Conservation (phyloP, 2,329 filamentous ascomycete genomes). For the Xylariaceae sp. region DNA sequence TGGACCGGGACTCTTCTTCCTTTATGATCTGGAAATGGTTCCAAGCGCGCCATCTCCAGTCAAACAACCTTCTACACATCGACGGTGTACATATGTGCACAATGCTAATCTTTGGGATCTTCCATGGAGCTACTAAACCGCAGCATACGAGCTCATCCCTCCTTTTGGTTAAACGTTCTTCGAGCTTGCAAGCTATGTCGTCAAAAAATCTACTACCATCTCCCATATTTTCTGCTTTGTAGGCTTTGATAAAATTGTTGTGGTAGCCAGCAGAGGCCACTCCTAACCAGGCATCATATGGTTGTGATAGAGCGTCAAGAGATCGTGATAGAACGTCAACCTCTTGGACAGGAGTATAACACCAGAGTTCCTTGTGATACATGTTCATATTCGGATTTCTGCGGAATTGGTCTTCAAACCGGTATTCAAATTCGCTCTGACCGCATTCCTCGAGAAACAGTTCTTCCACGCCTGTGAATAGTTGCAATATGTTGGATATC, state of each 20-base stretch:
- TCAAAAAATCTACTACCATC: slow-evolving; percentile 14
- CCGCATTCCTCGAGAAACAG: slow-evolving; percentile 14
- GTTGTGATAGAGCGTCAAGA: background rate
- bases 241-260: background rate
- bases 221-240: slow-evolving; percentile 13
- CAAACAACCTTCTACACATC: slow-evolving; percentile 3
- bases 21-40: background rate
- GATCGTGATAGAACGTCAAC: background rate
- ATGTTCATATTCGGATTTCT: background rate
- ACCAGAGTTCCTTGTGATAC: slow-evolving; percentile 6
- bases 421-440: background rate
- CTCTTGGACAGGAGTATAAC: slow-evolving; percentile 6
- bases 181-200: slow-evolving; percentile 4
- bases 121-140: slow-evolving; percentile 1
- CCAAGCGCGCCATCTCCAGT: slow-evolving; percentile 13
- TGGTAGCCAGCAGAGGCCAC: slow-evolving; percentile 6
- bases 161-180: background rate
- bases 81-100: slow-evolving; percentile 14
- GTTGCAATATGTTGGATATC: slow-evolving; percentile 9
- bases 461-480: slow-evolving; percentile 19
- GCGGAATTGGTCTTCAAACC: background rate
- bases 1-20: background rate
- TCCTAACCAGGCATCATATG: too few relatives aligned
- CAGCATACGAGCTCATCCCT: slow-evolving; percentile 3
- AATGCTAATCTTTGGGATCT: slow-evolving; percentile 13